These are phyloP conservation scores for Pichia inconspicua DNA, from an alignment of 1,139 yeast genomes.

Conservation along the genomic window DNA sequence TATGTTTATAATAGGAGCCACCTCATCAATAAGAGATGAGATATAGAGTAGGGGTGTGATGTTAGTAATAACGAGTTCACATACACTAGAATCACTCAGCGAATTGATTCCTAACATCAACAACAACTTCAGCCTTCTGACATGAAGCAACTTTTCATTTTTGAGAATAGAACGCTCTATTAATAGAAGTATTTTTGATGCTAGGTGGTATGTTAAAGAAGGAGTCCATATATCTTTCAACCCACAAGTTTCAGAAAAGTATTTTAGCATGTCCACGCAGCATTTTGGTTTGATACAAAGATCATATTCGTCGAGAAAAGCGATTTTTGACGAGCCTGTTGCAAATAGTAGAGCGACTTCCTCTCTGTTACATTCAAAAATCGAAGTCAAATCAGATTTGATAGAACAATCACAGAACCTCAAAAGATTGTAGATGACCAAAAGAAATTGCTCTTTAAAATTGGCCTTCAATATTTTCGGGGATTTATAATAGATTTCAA, in stretches of 20 bases:
- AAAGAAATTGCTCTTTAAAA: conserved; percentile 26
- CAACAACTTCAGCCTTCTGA: conserved; percentile 38
- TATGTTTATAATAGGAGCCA: conserved; percentile 20
- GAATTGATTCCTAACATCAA: conserved; percentile 27
- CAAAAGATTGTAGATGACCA: conserved; percentile 31
- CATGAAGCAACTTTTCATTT: conserved; percentile 23
- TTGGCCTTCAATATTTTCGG: conserved; percentile 9
- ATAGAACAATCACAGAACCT: conserved; percentile 32
- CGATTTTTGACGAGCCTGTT: neutral
- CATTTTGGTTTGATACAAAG: conserved; percentile 18
- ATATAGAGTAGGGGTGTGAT: conserved; percentile 24
- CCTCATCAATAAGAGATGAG: conserved; percentile 24
- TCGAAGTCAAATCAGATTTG: conserved; percentile 3
- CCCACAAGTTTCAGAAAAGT: conserved; percentile 8
- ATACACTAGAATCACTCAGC: conserved; percentile 18
- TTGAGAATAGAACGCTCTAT: conserved; percentile 24
- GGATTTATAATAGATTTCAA: conserved; percentile 7
- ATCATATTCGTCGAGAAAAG: conserved; percentile 13
- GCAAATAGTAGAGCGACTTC: neutral
- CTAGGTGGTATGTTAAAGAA: conserved; percentile 32
- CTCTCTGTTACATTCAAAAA: neutral
- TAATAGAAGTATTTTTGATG: conserved; percentile 30
- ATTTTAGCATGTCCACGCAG: conserved; percentile 11
- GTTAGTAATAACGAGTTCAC: conserved; percentile 23
- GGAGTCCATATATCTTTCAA: conserved; percentile 33